Conservation (phyloP, 1,284 basidiomycete species). For the Apiotrichum laibachii region DNA sequence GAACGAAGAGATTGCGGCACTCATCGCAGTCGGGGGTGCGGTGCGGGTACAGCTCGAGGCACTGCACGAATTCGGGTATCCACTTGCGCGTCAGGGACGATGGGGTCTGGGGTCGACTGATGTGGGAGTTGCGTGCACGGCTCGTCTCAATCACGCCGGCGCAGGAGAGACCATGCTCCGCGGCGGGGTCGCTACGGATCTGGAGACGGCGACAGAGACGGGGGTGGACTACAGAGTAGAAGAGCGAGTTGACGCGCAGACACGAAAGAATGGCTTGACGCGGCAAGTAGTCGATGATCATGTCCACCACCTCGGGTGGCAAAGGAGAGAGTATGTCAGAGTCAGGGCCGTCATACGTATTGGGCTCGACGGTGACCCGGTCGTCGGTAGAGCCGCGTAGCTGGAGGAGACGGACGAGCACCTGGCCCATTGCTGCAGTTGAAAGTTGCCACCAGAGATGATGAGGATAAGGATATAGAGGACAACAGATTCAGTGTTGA, state of each 20-base stretch:
- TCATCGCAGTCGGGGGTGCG: not conserved
- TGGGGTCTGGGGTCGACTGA: not conserved
- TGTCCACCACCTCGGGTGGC: constrained; percentile 9
- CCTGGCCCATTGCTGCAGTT: too few species aligned
- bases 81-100: not conserved
- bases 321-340: not conserved
- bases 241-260: constrained; percentile 7
- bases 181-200: too few species aligned
- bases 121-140: not conserved
- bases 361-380: not conserved
- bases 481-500: too few species aligned
- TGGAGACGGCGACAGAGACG: not conserved
- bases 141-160: not conserved
- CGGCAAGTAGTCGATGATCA: constrained; percentile 5
- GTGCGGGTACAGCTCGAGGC: constrained; percentile 6
- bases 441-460: too few species aligned
- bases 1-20: too few species aligned
- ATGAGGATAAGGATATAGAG: too few species aligned
- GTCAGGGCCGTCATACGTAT: not conserved
- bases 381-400: not conserved
- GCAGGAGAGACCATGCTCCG: not conserved
- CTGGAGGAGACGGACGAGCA: too few species aligned
- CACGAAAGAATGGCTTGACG: not conserved
- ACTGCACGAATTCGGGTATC: not conserved
- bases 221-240: constrained; percentile 1